Evolutionary conservation across 768 basidiomycete species (phyloP).

Genomic region (Lactifluus hygrophoroides): DNA sequence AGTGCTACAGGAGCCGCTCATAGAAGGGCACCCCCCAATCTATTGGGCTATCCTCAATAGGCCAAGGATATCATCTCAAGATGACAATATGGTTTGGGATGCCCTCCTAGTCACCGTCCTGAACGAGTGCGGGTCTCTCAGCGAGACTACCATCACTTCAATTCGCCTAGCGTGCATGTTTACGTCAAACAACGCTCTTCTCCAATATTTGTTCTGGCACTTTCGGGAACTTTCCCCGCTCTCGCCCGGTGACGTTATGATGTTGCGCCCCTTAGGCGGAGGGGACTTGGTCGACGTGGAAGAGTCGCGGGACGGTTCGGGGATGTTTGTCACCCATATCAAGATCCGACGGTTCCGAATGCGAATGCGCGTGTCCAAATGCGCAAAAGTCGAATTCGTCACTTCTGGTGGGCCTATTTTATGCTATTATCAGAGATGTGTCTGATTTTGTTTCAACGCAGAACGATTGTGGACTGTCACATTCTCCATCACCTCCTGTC

Average conservation of each 20-base stretch:
- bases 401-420: constrained; percentile 36
- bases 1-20: constrained; percentile 51
- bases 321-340: constrained; percentile 46
- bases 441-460: constrained; percentile 20
- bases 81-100: constrained; percentile 11
- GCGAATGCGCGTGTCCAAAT: constrained; percentile 55
- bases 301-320: constrained; percentile 32
- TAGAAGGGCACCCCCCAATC: constrained; percentile 56
- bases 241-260: constrained; percentile 42
- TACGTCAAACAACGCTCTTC: constrained; percentile 49
- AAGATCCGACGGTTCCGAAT: constrained; percentile 54
- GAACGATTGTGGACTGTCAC: constrained; percentile 50
- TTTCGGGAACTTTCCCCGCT: constrained; percentile 44
- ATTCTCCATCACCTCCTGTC: constrained; percentile 28
- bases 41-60: constrained; percentile 66
- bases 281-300: constrained; percentile 42
- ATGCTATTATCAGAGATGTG: not conserved
- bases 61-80: constrained; percentile 24
- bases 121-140: constrained; percentile 33
- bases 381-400: constrained; percentile 55
- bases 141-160: constrained; percentile 29
- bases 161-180: constrained; percentile 59
- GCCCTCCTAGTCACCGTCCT: constrained; percentile 45
- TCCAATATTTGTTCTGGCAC: constrained; percentile 44
- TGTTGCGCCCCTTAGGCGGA: constrained; percentile 34